phyloP scores from a whole-genome alignment of 306 rosid genomes.

The Inga laurina region DNA sequence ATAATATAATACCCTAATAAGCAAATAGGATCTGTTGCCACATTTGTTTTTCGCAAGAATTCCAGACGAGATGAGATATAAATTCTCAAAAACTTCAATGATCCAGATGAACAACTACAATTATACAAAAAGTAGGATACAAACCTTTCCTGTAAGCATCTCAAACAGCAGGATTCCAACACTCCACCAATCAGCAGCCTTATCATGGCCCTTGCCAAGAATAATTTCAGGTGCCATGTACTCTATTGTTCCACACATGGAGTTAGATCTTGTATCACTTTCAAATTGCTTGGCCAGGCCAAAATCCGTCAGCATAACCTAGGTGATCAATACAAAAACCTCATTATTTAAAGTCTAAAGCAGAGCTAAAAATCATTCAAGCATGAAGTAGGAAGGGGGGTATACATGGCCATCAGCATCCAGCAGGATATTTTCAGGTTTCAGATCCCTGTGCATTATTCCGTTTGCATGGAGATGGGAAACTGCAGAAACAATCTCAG shows the following conservation, averaged over 20 bases:
- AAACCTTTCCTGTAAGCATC: constrained; percentile 98
- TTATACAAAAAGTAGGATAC: constrained; percentile 21
- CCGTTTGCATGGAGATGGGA: constrained; percentile 91
- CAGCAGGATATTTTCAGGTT: constrained; percentile 88
- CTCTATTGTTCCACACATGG: constrained; percentile 90
- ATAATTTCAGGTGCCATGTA: constrained; percentile 99
- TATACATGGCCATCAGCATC: constrained; percentile 94
- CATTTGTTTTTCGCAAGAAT: not conserved
- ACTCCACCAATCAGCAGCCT: constrained; percentile 99
- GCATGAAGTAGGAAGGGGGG: constrained; percentile 29
- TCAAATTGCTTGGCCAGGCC: constrained; percentile 91
- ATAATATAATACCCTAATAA: not conserved
- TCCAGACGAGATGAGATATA: not conserved
- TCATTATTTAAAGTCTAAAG: constrained; percentile 25
- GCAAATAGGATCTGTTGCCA: not conserved
- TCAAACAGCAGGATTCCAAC: constrained; percentile 88
- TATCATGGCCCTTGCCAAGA: constrained; percentile 95
- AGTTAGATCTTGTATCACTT: constrained; percentile 80
- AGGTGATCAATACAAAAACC: constrained; percentile 22
- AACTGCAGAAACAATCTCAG: constrained; percentile 94
- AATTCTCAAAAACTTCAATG: not conserved
- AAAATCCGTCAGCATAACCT: constrained; percentile 97
- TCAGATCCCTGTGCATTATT: constrained; percentile 96
- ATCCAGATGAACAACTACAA: constrained; percentile 24
- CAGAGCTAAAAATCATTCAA: constrained; percentile 1